A percentile compares a stretch with the other conserved stretches of the same genome.
Conservation (phyloP, 2,329 filamentous ascomycete species). For the Alternaria sp. region DNA sequence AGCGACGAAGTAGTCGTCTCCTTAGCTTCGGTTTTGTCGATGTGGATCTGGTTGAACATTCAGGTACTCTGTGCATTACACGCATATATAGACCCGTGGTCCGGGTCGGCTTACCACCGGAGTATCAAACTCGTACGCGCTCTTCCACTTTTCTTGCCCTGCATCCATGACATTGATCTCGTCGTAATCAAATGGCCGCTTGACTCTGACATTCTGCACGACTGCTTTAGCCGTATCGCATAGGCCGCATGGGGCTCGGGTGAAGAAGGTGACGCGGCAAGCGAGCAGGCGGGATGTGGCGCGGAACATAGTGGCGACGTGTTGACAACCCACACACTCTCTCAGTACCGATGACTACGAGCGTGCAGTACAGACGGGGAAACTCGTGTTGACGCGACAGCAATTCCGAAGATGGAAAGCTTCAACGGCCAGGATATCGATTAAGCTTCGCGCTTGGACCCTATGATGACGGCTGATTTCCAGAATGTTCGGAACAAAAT, state of each 20-base stretch:
- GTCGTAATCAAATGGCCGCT: slow-evolving; percentile 69
- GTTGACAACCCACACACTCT: neutral
- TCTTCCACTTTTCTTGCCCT: slow-evolving; percentile 69
- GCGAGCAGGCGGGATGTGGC: slow-evolving; percentile 43
- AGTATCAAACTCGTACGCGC: slow-evolving; percentile 81
- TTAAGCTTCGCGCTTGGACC: slow-evolving; percentile 21
- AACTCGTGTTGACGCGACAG: neutral
- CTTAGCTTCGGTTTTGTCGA: slow-evolving; percentile 62
- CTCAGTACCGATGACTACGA: neutral
- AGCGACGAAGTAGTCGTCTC: slow-evolving; percentile 63
- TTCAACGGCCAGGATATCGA: neutral
- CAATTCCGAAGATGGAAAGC: slow-evolving; percentile 3
- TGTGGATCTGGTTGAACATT: slow-evolving; percentile 58
- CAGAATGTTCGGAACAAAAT: slow-evolving; percentile 45
- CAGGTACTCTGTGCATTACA: slow-evolving; percentile 25
- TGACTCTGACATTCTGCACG: slow-evolving; percentile 71
- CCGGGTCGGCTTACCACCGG: slow-evolving; percentile 66
- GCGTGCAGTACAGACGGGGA: neutral
- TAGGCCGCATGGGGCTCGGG: slow-evolving; percentile 72
- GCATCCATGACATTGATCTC: slow-evolving; percentile 74
- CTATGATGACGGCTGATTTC: slow-evolving; percentile 39
- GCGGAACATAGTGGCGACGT: slow-evolving; percentile 37
- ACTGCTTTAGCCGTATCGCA: slow-evolving; percentile 73
- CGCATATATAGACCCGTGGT: neutral
- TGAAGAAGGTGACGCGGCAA: slow-evolving; percentile 75